Conservation (phyloP, 1,139 yeast species). For the Protomyces macrosporus region DNA sequence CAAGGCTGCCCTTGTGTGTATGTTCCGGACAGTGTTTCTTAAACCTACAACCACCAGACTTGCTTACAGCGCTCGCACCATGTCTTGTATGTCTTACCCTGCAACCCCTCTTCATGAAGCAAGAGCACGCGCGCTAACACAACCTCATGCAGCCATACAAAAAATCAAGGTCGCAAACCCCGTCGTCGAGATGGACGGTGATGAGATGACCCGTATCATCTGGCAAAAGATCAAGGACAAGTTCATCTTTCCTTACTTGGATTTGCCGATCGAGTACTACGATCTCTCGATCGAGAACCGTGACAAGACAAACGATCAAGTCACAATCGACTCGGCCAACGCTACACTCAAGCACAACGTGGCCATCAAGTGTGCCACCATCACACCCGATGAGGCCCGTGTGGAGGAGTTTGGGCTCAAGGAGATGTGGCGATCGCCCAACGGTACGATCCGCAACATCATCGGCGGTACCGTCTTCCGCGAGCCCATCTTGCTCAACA, state of each 20-base stretch:
- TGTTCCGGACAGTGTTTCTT: neutral
- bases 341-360: slow-evolving; percentile 86
- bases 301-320: slow-evolving; percentile 80
- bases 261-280: slow-evolving; percentile 83
- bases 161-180: slow-evolving; percentile 83
- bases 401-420: slow-evolving; percentile 83
- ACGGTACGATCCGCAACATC: slow-evolving; percentile 91
- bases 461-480: slow-evolving; percentile 95
- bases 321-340: slow-evolving; percentile 82
- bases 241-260: slow-evolving; percentile 76
- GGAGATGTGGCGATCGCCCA: slow-evolving; percentile 96
- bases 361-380: slow-evolving; percentile 95
- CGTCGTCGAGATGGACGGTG: slow-evolving; percentile 93
- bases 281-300: slow-evolving; percentile 82
- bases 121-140: neutral
- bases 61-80: neutral
- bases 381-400: slow-evolving; percentile 96
- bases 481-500: slow-evolving; percentile 88
- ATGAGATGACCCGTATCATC: slow-evolving; percentile 89
- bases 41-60: neutral
- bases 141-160: slow-evolving; percentile 30
- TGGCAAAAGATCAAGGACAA: slow-evolving; percentile 75
- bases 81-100: neutral
- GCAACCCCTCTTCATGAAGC: neutral
- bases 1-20: neutral